Evolutionary conservation across 2,329 filamentous ascomycete genomes (phyloP).

Genomic region (Curvularia hawaiiensis): DNA sequence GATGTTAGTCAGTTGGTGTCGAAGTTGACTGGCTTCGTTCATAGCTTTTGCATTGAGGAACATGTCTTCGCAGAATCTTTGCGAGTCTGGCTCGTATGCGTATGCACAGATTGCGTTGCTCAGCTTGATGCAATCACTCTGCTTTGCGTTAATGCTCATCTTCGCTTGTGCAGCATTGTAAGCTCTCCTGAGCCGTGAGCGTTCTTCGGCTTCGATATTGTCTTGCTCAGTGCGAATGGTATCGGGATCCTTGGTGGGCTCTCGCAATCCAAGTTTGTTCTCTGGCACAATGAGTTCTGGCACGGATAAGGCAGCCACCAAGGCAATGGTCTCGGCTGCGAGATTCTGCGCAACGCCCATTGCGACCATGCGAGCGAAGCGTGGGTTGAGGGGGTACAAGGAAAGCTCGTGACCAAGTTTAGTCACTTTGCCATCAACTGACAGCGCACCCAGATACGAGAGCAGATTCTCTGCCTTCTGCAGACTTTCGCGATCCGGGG

Average conservation of each 20-base stretch:
- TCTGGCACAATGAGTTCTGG: slow-evolving; percentile 87
- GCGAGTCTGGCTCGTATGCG: slow-evolving; percentile 54
- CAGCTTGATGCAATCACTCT: slow-evolving; percentile 86
- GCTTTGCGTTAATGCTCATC: slow-evolving; percentile 76
- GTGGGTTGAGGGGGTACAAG: slow-evolving; percentile 85
- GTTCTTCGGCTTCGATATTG: slow-evolving; percentile 71
- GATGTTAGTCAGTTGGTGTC: slow-evolving; percentile 80
- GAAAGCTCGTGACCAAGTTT: slow-evolving; percentile 81
- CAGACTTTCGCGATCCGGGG: slow-evolving; percentile 77
- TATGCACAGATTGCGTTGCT: slow-evolving; percentile 89
- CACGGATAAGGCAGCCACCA: slow-evolving; percentile 87
- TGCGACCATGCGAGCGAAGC: slow-evolving; percentile 90
- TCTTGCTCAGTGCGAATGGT: slow-evolving; percentile 65
- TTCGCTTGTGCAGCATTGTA: slow-evolving; percentile 76
- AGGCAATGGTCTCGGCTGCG: slow-evolving; percentile 81
- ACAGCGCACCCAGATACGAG: slow-evolving; percentile 82
- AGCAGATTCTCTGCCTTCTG: slow-evolving; percentile 85
- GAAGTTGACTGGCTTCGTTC: slow-evolving; percentile 82
- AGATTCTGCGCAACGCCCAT: slow-evolving; percentile 84
- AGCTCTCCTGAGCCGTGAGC: slow-evolving; percentile 67
- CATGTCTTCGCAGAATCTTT: slow-evolving; percentile 78
- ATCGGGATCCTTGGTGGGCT: slow-evolving; percentile 52
- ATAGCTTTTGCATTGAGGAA: slow-evolving; percentile 89
- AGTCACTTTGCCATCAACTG: slow-evolving; percentile 74
- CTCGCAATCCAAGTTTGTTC: slow-evolving; percentile 70